phyloP scores from a whole-genome alignment of 306 rosid species.

The Benincasa hispida region DNA sequence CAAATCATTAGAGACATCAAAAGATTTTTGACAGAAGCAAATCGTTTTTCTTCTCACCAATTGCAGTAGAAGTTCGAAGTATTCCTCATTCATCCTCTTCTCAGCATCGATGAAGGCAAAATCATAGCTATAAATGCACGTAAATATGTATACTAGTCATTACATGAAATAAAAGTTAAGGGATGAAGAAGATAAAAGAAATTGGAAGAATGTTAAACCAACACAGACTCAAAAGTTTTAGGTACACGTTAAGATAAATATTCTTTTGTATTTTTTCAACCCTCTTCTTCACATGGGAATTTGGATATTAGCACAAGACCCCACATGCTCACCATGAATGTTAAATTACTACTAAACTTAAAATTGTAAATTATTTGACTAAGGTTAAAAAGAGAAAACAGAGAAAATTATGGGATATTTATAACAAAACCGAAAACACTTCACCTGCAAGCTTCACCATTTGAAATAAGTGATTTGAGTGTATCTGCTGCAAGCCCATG shows the following conservation, averaged over 20 bases:
- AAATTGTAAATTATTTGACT: not conserved
- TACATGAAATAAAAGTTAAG: not conserved
- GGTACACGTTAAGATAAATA: not conserved
- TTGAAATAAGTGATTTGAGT: slow-evolving; percentile 50
- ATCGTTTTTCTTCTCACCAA: slow-evolving; percentile 38
- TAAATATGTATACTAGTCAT: not conserved
- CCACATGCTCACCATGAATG: too few species aligned
- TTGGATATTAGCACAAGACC: not conserved
- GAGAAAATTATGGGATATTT: not conserved
- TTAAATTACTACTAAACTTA: not conserved
- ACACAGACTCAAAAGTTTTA: not conserved
- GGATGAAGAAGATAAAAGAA: not conserved
- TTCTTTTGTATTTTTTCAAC: not conserved
- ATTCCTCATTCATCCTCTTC: slow-evolving; percentile 69
- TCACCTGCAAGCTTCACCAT: slow-evolving; percentile 82
- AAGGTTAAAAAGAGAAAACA: not conserved
- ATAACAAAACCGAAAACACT: not conserved
- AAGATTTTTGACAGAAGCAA: not conserved
- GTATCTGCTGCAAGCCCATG: slow-evolving; percentile 71
- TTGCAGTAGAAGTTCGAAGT: slow-evolving; percentile 62
- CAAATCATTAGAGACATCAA: not conserved
- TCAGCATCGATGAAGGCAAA: slow-evolving; percentile 94
- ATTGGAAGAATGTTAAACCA: not conserved
- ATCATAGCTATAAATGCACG: slow-evolving; percentile 56
- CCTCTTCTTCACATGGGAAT: too few species aligned